Base-by-base conservation (phyloP, 2,329 filamentous ascomycete species). In the Aureobasidium sp. region DNA sequence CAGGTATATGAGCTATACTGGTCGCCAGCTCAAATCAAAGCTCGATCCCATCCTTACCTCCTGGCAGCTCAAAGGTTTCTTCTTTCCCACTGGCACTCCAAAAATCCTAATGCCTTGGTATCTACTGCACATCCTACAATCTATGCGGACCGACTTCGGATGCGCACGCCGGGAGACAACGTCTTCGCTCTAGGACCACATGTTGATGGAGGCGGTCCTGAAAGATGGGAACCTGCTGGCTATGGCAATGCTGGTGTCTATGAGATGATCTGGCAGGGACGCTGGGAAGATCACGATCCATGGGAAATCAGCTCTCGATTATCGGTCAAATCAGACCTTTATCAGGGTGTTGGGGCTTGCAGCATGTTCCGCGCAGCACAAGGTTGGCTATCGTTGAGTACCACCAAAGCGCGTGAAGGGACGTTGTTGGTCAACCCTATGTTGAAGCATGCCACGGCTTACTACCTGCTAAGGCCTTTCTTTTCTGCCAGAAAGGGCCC, bases 301-400 rank as follows among this genome's bases (percentile, higher is more conserved):
- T 96, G 85, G 80, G 88, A 95, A 61, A 82, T 82, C 0, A 81
- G 79, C 57, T 78, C 79, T 5, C 79, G 90, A 3, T 74, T 91
- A 0, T 68, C 72, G 0, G 88, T 85, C 2, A 77, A 81, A 1
- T 83, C 80, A 56, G 85, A 95, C 67, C 70, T 90, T 29, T 91
- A 95, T 66, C 77, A 88, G 42, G 88, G 90, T 0, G 77, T 89
- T 0, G 90, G 90, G 0, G 83, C 86, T 0, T 94, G 88, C 68
- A 84, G 79, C 38, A 88, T 90, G 75, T 90, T 95, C 69, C 79
- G 90, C 29, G 86, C 89, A 77, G 91, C 87, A 68, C 90, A 96
- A 69, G 90, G 89, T 14, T 96, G 90, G 90, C 69, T 96, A 49
- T 81, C 80, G 55, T 85, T 95, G 77, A 89, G 84, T 55, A 71